These are phyloP conservation scores for Kuraishia borneana DNA, from an alignment of 805 yeast species.

Conservation along the genomic window DNA sequence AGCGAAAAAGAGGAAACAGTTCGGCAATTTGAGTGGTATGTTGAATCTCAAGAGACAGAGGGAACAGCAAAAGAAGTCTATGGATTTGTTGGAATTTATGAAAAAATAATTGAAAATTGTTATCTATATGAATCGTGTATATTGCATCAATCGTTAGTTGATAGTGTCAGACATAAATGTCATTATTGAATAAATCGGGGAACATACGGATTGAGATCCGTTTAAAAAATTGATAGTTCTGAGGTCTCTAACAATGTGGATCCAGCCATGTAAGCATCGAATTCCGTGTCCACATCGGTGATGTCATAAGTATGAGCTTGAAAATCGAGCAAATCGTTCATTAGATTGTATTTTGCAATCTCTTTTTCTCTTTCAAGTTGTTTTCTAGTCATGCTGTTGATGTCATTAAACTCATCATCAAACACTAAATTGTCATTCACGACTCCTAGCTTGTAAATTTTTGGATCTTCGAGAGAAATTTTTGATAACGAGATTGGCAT, in stretches of 20 bases:
- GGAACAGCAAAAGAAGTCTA: not conserved
- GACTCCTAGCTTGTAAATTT: not conserved
- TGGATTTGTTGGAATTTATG: not conserved
- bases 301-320: slow-evolving; percentile 1
- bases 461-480: not conserved
- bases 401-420: not conserved
- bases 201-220: too few species aligned
- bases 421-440: not conserved
- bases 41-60: slow-evolving; percentile 3
- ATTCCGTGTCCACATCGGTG: slow-evolving; percentile 2
- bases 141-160: too few species aligned
- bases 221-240: not conserved
- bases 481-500: not conserved
- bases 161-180: too few species aligned
- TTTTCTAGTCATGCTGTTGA: slow-evolving; percentile 1
- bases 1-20: slow-evolving; percentile 14
- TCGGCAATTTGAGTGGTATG: slow-evolving; percentile 12
- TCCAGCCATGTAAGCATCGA: not conserved
- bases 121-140: too few species aligned
- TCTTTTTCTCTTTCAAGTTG: slow-evolving; percentile 6
- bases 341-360: slow-evolving; percentile 6
- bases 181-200: too few species aligned
- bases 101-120: not conserved
- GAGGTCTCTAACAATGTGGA: not conserved
- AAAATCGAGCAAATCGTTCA: slow-evolving; percentile 6